Conservation (phyloP, 768 basidiomycete genomes). For the Rhodotorula paludigena region DNA sequence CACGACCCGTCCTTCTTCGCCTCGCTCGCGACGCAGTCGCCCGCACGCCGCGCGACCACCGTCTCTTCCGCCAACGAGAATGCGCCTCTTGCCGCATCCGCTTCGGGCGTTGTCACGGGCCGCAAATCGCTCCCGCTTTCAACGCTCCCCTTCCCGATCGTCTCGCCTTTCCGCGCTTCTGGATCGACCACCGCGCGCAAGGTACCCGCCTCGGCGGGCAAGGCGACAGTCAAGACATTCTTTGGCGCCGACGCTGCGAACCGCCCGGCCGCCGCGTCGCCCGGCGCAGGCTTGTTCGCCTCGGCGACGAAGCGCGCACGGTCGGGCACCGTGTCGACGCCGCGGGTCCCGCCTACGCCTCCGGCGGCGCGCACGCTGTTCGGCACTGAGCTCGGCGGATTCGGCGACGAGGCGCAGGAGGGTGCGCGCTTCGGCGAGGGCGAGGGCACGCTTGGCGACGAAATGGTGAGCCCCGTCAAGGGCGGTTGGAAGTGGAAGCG, state of each 20-base stretch:
- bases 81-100: neutral
- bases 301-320: neutral
- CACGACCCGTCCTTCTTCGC: constrained; percentile 33
- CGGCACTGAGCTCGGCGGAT: constrained; percentile 14
- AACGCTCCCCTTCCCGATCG: constrained; percentile 24
- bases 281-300: neutral
- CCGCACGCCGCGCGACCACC: neutral
- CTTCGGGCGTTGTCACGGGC: no score
- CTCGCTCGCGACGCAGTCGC: neutral
- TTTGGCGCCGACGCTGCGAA: neutral
- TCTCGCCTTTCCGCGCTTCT: constrained; percentile 19
- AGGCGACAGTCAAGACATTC: neutral
- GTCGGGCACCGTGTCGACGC: neutral
- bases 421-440: neutral
- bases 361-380: constrained; percentile 22
- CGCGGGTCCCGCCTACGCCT: constrained; percentile 4
- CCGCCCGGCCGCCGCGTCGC: neutral
- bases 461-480: neutral
- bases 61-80: constrained; percentile 8
- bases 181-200: neutral
- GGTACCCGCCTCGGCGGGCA: neutral
- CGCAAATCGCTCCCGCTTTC: constrained; percentile 30
- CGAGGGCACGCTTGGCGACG: neutral
- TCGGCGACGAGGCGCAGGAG: neutral
- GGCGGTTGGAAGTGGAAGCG: neutral